Evolutionary conservation across 148 eudicot species (phyloP).

Genomic region (Vaccinium darrowii): DNA sequence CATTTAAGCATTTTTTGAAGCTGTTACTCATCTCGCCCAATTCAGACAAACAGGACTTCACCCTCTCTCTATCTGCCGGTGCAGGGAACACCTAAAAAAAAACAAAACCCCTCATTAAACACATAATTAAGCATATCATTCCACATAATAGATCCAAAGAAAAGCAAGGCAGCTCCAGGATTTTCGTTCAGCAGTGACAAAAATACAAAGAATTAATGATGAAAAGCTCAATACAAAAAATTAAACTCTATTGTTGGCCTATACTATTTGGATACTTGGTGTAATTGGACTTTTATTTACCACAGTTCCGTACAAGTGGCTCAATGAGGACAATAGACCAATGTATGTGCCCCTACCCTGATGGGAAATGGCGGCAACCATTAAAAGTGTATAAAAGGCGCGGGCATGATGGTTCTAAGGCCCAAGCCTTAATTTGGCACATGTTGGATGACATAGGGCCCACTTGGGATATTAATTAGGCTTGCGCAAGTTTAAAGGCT

Average conservation of each 20-base stretch:
- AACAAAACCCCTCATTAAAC: not conserved
- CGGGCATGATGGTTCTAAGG: too few species aligned
- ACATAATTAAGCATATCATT: not conserved
- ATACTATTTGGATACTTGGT: too few species aligned
- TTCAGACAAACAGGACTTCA: conserved; percentile 80
- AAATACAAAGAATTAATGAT: not conserved
- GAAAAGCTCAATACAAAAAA: not conserved
- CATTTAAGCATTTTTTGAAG: conserved; percentile 72
- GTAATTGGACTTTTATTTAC: not conserved
- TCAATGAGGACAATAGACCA: not conserved
- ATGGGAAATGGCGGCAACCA: too few species aligned
- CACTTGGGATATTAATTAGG: too few species aligned
- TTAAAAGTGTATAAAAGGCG: too few species aligned
- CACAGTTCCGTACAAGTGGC: not conserved
- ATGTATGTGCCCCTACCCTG: not conserved
- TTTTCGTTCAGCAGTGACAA: not conserved
- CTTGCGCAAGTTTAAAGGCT: too few species aligned
- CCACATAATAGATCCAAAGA: not conserved
- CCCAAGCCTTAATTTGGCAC: too few species aligned
- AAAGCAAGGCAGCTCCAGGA: not conserved
- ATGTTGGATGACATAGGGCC: too few species aligned
- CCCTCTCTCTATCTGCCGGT: conserved; percentile 78
- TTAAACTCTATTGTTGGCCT: not conserved
- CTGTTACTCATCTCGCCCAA: conserved; percentile 64
- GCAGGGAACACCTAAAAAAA: conserved; percentile 47